These are phyloP conservation scores for Retiboletus fuscus DNA, from an alignment of 1,284 basidiomycete species.

Conservation along the genomic window DNA sequence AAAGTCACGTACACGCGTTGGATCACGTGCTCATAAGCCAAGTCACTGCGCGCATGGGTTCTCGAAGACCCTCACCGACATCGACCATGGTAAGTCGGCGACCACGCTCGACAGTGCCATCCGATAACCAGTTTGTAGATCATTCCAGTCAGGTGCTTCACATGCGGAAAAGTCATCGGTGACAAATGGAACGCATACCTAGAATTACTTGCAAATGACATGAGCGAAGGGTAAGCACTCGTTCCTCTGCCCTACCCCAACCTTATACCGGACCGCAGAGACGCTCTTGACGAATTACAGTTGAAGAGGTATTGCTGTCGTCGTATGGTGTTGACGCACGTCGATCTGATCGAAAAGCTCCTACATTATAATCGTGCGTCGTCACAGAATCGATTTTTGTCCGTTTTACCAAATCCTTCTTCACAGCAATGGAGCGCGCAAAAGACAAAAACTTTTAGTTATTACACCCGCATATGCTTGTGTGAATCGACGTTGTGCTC, in stretches of 20 bases:
- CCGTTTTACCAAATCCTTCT: not conserved
- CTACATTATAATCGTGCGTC: conserved; percentile 94
- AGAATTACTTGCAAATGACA: conserved; percentile 80
- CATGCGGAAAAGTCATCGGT: conserved; percentile 93
- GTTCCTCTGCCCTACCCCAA: not conserved
- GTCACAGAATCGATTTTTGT: not conserved
- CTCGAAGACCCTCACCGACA: conserved; percentile 1
- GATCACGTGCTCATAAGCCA: conserved; percentile 27
- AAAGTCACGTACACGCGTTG: conserved; percentile 35
- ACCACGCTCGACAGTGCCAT: not conserved
- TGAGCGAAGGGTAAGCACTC: conserved; percentile 84
- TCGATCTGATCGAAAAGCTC: conserved; percentile 96
- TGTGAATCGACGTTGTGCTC: conserved; percentile 16
- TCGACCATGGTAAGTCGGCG: conserved; percentile 42
- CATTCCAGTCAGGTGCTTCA: conserved; percentile 90
- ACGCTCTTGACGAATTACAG: conserved; percentile 92
- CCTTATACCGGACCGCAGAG: conserved; percentile 59
- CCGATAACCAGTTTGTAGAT: conserved; percentile 63
- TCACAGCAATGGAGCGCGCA: conserved; percentile 48
- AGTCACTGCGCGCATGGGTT: not conserved
- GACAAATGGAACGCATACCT: conserved; percentile 93
- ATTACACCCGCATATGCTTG: conserved; percentile 18
- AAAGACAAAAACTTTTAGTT: conserved; percentile 45
- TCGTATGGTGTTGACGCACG: conserved; percentile 97
- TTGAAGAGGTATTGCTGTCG: conserved; percentile 96